Base-by-base conservation (phyloP, 257 asterid species). In the Pogostemon cablin region DNA sequence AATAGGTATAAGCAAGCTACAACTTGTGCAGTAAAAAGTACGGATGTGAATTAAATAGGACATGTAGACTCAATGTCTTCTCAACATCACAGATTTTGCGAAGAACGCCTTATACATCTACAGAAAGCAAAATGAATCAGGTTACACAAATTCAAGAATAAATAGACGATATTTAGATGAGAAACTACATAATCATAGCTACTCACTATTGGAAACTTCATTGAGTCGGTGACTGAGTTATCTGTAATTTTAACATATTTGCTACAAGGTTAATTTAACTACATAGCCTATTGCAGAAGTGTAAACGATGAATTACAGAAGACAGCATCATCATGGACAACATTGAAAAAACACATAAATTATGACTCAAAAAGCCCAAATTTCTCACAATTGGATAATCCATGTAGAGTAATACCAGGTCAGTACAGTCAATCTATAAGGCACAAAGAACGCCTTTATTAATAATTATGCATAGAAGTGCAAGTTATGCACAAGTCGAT, bases 1-100 rank as follows among this genome's bases (percentile, higher is more conserved):
- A 53, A 56, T 25, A 39, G 62, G 58, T 46, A 49, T 5, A 37
- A 68, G 55, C 63, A 73, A 72, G 46, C 46, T 52, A 44, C 53
- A 62, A 40, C 46, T 8, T 68, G 47, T 9, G 15, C 38, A 1
- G 37, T 5, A 39, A 38, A 54, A 61, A 60, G 20, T 41, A 25
- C 12, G 66, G 49, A 60, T 48, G 64, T 53, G 34, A 35, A 32
- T 11, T n/a, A 20, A 25, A 9, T 39, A 25, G 20, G 55, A 20
- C 10, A 55, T 25, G 9, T 8, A 59, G 41, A 20, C n/a, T 54
- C 15, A 17, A 40, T 20, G 38, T 7, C 25, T 12, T 68, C 54
- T 53, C 50, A 67, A 55, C 64, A 32, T 41, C 25, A 68, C 25
- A 11, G 34, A 50, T 6, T 39, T 64, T n/a, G 55, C 32, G 5